Evolutionary conservation across 495 filamentous ascomycete species (phyloP), one percentile per base, ranked within the genome.

Genomic region (Schizothecium vesticola): DNA sequence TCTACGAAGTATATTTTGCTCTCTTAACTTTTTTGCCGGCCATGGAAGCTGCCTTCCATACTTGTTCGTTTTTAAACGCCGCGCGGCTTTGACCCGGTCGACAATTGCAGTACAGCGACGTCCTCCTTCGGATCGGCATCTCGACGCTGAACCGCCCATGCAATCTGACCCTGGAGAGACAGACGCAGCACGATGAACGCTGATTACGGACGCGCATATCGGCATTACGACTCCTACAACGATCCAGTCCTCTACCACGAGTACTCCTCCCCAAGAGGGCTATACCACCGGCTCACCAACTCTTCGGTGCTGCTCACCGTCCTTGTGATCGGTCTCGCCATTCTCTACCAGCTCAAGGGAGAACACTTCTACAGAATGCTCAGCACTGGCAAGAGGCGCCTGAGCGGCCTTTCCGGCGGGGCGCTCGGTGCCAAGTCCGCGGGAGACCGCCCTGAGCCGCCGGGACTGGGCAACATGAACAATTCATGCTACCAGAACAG

Each of bases 401-500:
- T 90, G 12, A 80, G 84, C 26, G 78, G 83, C 22, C 77, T 86
- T 51, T 78, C 88, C 3, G 78, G 80, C 62, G 80, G 79, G 8
- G 77, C 82, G 3, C 75, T 80, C 57, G 77, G 79, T 9, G 64
- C 85, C 13, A 68, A 77, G 51, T 26, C 63, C 16, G 63, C 66
- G 16, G 59, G 66, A 43, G 74, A 82, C 74, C 85, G 43, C 43
- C 16, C 2, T n/a, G 16, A 61, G 28, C 92, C 92, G 2, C 85
- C 92, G 5, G 95, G 96, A 0, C 77, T 98, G 31, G 92, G 92
- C 21, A 99, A 99, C 74, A 90, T 87, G 81, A 89, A 96, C 77
- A 97, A 97, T 73, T 96, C 92, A 1, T 99, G 96, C 78, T 99
- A 95, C 75, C 94, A 98, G 80, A 99, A 99, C 75, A 97, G 94